These are phyloP conservation scores for Lentinula sp. DNA, from an alignment of 768 basidiomycete species.

Conservation along the genomic window DNA sequence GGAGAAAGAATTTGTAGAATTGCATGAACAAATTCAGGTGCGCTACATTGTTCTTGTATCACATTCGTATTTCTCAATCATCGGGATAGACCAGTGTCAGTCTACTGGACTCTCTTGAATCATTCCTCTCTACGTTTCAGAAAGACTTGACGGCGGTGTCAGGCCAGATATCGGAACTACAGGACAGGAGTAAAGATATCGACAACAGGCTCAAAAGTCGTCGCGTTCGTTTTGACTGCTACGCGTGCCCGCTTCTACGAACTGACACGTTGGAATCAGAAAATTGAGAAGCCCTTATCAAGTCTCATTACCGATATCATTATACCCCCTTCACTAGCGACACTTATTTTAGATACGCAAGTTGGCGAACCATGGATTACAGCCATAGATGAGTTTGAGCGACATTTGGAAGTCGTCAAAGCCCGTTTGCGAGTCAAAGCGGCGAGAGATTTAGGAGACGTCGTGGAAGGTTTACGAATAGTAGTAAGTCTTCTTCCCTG, in stretches of 20 bases:
- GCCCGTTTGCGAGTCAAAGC: constrained; percentile 80
- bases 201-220: constrained; percentile 82
- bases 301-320: constrained; percentile 75
- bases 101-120: constrained; percentile 81
- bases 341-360: constrained; percentile 73
- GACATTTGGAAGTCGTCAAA: constrained; percentile 59
- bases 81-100: constrained; percentile 68
- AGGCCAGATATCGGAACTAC: constrained; percentile 92
- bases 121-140: constrained; percentile 93
- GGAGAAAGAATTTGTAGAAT: constrained; percentile 69
- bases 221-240: constrained; percentile 44
- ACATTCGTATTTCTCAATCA: not conserved
- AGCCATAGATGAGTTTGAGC: constrained; percentile 77
- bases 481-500: constrained; percentile 49
- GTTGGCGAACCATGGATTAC: constrained; percentile 88
- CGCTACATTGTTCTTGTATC: not conserved
- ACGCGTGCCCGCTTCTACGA: not conserved
- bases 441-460: constrained; percentile 74
- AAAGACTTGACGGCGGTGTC: constrained; percentile 91
- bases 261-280: constrained; percentile 37
- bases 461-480: constrained; percentile 83
- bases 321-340: constrained; percentile 74
- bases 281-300: constrained; percentile 82
- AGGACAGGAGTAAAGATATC: constrained; percentile 85
- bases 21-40: constrained; percentile 91